Base-by-base conservation (phyloP, 768 basidiomycete species). In the Saitozyma podzolica region DNA sequence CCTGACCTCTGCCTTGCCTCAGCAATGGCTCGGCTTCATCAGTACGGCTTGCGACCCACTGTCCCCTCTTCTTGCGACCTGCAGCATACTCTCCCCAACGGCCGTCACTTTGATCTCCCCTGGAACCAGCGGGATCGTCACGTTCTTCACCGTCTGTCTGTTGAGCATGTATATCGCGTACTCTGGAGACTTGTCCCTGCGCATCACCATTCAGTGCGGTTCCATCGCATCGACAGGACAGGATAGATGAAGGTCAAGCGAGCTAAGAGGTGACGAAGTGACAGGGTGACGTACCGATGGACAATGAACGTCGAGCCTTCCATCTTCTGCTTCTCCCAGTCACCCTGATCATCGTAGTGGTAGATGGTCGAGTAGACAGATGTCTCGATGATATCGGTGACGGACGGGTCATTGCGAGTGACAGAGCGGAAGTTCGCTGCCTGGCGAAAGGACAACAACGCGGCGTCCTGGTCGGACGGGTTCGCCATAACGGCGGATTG, bases 281-380 rank as follows among this genome's bases (percentile, higher is more conserved):
- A 53, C 9, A 39, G 5, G 20, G 16, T 40, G 13, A 65, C 64
- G 50, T 49, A 72, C 74, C 74, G 56, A 39, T 59, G 57, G 16
- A 76, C 72, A 29, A 76, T 65, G 48, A 76, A 76, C 29, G 70
- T 50, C 16, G 74, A 68, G 48, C 74, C 74, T 49, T 76, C 74
- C 51, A 63, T 59, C 48, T 76, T 76, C 56, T 69, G 66, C 56
- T 73, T 76, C 56, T 67, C 66, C 74, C 74, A 76, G 9, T 59
- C 62, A 8, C 53, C 50, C 0, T n/a, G 43, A 14, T 72, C 72
- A 48, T 67, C 69, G 54, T 68, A 73, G 16, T 73, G 64, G 54
- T 73, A 76, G 13, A 73, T 64, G 10, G 69, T 68, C 20, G 64
- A 63, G 61, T 76, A 68, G 5, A 63, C 65, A 6, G 62, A 63